These are phyloP conservation scores for Vitis riparia DNA, from an alignment of 164 flowering plant genomes.

Conservation along the genomic window DNA sequence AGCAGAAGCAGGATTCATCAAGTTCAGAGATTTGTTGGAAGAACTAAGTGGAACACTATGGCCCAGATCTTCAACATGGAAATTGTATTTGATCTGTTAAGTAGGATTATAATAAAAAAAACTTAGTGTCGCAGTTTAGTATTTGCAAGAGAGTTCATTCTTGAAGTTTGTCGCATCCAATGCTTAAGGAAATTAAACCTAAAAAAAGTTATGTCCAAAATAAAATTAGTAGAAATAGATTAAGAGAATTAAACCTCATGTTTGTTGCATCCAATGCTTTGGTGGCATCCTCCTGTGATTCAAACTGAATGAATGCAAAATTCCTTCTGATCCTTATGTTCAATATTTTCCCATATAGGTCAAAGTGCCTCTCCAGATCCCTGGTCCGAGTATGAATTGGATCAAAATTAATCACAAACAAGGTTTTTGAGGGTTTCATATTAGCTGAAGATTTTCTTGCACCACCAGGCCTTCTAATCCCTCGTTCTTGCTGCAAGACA, in stretches of 20 bases:
- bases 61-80: too few species aligned
- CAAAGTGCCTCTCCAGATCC: constrained; percentile 95
- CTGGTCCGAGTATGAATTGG: constrained; percentile 70
- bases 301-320: constrained; percentile 93
- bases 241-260: constrained; percentile 35
- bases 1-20: not conserved
- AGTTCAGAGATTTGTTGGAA: too few species aligned
- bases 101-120: not conserved
- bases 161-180: constrained; percentile 44
- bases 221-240: too few species aligned
- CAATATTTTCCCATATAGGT: constrained; percentile 79
- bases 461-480: constrained; percentile 57
- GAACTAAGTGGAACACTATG: too few species aligned
- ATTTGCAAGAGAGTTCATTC: too few species aligned
- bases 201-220: too few species aligned
- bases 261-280: constrained; percentile 66
- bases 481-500: constrained; percentile 82
- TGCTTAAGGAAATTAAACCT: constrained; percentile 20
- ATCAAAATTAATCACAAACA: constrained; percentile 96
- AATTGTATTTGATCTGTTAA: too few species aligned
- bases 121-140: too few species aligned
- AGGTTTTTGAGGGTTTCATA: constrained; percentile 76
- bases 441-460: constrained; percentile 65
- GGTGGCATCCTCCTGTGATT: constrained; percentile 89
- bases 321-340: constrained; percentile 89